Evolutionary conservation across 768 basidiomycete species (phyloP), one percentile per base, ranked within the genome.

Genomic region (Tricholomella constricta): DNA sequence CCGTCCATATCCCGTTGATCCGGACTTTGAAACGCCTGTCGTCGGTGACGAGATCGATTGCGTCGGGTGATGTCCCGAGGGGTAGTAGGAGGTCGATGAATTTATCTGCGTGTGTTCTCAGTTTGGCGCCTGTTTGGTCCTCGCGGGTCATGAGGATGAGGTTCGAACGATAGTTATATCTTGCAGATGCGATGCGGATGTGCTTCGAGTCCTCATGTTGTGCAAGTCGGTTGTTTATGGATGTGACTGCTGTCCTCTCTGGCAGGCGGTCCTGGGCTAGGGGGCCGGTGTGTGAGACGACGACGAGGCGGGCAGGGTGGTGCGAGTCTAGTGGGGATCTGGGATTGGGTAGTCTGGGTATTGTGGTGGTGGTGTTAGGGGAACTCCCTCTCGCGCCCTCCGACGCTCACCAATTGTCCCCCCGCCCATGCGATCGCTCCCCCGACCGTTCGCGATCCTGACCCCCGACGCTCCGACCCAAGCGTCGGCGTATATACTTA

Each of bases 21-120:
- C 59, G 44, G 1, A 64, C 52, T 45, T 62, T 66, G 50, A 25
- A 66, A 41, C 60, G 56, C 22, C 55, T 60, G 40, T 66, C 63
- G 35, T 60, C 65, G 23, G 55, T 52, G 20, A 54, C 14, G 4
- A 45, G 37, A 1, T 48, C 55, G 12, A 47, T 35, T 26, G 40
- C 42, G 26, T 63, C 46, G 15, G 45, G 12, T 29, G 47, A 56
- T 26, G 37, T 20, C 10, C 27, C 25, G 45, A 17, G 23, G 15
- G 38, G 38, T 17, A 6, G 10, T 45, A 48, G 41, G n/a, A 48
- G 34, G 40, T 54, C 20, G 23, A 48, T 34, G 46, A 65, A 43
- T 0, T 43, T 42, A 2, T 49, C 10, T 1, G 48, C 36, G 25
- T 49, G 55, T 19, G 48, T 22, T 3, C 55, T 10, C 15, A 66